Evolutionary conservation across 2,329 filamentous ascomycete species (phyloP), one percentile per base, ranked within the genome.

Genomic region (Colletotrichum euphorbiae): DNA sequence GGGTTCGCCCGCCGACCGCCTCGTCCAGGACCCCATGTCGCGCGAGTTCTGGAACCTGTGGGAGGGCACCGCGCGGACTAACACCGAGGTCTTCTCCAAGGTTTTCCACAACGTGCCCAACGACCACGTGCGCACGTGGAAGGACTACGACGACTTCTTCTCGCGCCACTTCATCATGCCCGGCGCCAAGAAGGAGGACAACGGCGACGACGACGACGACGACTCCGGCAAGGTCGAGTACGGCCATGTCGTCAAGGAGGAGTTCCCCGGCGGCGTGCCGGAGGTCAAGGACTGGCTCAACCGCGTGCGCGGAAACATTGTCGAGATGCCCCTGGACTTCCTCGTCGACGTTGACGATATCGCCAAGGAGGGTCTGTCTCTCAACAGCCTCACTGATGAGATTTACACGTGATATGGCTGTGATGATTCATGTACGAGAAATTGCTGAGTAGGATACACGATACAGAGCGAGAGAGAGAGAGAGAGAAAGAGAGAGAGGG

Each of bases 291-390:
- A 90, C 57, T 86, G 89, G 80, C 80, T 94, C 62, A 83, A 84
- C 62, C 84, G 87, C 61, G 83, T 94, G 43, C 86, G 89, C 69
- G 92, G 92, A 2, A 92, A 86, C 8, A 79, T 94, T 51, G 91
- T 98, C 7, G 93, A 97, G 83, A 98, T 98, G 94, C 93, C 94
- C 31, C 82, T 98, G 73, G 84, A 93, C 72, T 98, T 98, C 82
- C 82, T 97, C 77, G 90, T 91, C 74, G 91, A 94, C 38, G 87
- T 88, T 8, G 87, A 93, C 74, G 94, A 98, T 77, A 90, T 98
- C 77, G 95, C 94, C 4, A 90, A 94, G 84, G 88, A 93, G 73
- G 93, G 94, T 0, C 74, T 97, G 74, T 85, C 86, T 21, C 80
- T 94, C 71, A 94, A 94, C 80, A 84, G 85, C 28, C 78, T 93